A percentile compares a stretch with the other conserved stretches of the same genome.
phyloP scores from a whole-genome alignment of 2,329 filamentous ascomycete species.

The Verticillium dahliae region DNA sequence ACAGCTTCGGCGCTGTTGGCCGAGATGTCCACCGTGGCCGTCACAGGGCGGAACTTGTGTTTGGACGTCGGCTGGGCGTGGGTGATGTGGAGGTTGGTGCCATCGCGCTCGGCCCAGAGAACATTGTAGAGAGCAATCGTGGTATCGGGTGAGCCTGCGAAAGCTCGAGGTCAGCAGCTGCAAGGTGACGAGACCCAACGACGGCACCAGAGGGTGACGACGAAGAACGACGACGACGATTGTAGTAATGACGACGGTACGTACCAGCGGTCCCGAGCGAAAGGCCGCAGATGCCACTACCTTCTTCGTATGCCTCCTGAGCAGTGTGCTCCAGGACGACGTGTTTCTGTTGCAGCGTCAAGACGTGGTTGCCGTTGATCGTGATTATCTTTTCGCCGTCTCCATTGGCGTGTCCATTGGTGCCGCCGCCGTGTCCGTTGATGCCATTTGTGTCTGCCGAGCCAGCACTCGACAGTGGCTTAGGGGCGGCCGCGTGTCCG shows the following conservation, averaged over 20 bases:
- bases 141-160: neutral
- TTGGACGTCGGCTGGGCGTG: conserved; percentile 60
- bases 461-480: neutral
- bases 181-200: neutral
- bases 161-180: neutral
- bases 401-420: neutral
- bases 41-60: conserved; percentile 51
- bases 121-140: conserved; percentile 74
- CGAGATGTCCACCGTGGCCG: conserved; percentile 35
- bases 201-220: neutral
- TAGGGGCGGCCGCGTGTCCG: neutral
- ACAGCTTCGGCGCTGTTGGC: conserved; percentile 28
- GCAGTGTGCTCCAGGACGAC: neutral
- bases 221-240: neutral
- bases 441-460: neutral
- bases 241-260: neutral
- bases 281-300: neutral
- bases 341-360: conserved; percentile 1
- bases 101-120: conserved; percentile 67
- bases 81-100: conserved; percentile 59
- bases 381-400: neutral
- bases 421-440: neutral
- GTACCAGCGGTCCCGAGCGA: neutral
- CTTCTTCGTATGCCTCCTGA: neutral
- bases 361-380: neutral